Conservation (phyloP, 2,329 filamentous ascomycete genomes). For the Escovopsis sp. region DNA sequence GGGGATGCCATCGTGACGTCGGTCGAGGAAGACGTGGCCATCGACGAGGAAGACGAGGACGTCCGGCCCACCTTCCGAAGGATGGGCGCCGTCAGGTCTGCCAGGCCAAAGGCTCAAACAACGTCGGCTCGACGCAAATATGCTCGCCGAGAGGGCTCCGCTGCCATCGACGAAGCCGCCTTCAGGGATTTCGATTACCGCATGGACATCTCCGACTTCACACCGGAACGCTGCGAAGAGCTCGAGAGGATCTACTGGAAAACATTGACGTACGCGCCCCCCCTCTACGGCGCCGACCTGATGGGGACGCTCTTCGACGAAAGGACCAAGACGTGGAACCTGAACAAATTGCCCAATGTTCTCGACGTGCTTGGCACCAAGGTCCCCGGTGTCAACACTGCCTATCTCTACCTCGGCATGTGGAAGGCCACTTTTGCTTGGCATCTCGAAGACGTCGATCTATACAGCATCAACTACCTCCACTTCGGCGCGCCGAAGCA, state of each 20-base stretch:
- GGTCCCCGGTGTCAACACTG: constrained; percentile 93
- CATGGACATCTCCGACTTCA: constrained; percentile 78
- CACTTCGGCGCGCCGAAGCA: constrained; percentile 98
- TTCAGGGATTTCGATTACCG: constrained; percentile 87
- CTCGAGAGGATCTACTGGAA: constrained; percentile 95
- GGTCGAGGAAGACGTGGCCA: constrained; percentile 31
- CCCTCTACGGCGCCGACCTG: constrained; percentile 92
- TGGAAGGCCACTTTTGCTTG: constrained; percentile 99
- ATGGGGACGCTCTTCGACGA: constrained; percentile 91
- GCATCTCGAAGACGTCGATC: constrained; percentile 95
- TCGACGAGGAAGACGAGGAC: constrained; percentile 18
- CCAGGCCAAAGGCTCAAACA: constrained; percentile 51
- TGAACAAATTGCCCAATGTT: constrained; percentile 85
- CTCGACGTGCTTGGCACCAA: constrained; percentile 90
- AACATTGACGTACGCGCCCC: constrained; percentile 84
- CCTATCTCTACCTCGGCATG: constrained; percentile 96
- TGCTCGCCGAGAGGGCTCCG: constrained; percentile 61
- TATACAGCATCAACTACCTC: constrained; percentile 99
- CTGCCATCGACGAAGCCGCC: constrained; percentile 73
- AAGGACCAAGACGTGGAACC: constrained; percentile 71
- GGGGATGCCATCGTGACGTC: constrained; percentile 27
- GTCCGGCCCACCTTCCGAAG: constrained; percentile 25
- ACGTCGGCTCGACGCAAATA: constrained; percentile 79
- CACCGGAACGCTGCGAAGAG: constrained; percentile 81
- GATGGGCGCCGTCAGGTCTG: constrained; percentile 33